Percentiles rank a stretch among this genome's conserved stretches.
These are phyloP conservation scores for Acacia acuminata DNA, from an alignment of 306 rosid species.

Conservation along the genomic window DNA sequence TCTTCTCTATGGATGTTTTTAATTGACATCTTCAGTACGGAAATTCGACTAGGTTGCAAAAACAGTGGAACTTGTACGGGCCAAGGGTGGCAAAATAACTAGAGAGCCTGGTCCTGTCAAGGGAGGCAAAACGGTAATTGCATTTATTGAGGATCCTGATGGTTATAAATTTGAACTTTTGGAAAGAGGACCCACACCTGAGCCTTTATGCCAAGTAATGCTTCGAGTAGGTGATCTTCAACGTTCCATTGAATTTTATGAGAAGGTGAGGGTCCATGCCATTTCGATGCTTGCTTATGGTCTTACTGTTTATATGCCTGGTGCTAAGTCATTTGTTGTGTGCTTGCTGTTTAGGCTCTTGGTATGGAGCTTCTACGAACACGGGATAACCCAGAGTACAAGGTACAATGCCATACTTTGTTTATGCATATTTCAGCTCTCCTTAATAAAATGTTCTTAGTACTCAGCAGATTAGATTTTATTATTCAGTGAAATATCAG, in stretches of 20 bases:
- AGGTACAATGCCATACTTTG: constrained; percentile 54
- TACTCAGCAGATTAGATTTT: not conserved
- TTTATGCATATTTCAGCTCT: not conserved
- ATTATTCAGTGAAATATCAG: constrained; percentile 1
- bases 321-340: constrained; percentile 24
- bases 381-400: constrained; percentile 82
- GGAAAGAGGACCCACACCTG: constrained; percentile 86
- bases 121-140: constrained; percentile 67
- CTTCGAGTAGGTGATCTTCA: constrained; percentile 94
- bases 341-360: constrained; percentile 57
- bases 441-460: not conserved
- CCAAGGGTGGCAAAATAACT: constrained; percentile 88
- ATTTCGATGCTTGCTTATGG: constrained; percentile 18
- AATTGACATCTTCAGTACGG: not conserved
- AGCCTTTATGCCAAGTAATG: constrained; percentile 96
- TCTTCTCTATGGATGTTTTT: constrained; percentile 30
- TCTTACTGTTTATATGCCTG: constrained; percentile 9
- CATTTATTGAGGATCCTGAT: constrained; percentile 92
- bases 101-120: constrained; percentile 82
- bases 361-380: constrained; percentile 94
- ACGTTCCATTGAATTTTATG: constrained; percentile 86
- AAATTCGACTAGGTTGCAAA: constrained; percentile 61
- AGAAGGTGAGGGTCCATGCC: constrained; percentile 63
- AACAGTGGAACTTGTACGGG: constrained; percentile 80
- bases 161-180: constrained; percentile 87